A percentile compares a stretch with the other conserved stretches of the same genome.
phyloP scores from a whole-genome alignment of 208 protist genomes.

The Trichomonas tenax region DNA sequence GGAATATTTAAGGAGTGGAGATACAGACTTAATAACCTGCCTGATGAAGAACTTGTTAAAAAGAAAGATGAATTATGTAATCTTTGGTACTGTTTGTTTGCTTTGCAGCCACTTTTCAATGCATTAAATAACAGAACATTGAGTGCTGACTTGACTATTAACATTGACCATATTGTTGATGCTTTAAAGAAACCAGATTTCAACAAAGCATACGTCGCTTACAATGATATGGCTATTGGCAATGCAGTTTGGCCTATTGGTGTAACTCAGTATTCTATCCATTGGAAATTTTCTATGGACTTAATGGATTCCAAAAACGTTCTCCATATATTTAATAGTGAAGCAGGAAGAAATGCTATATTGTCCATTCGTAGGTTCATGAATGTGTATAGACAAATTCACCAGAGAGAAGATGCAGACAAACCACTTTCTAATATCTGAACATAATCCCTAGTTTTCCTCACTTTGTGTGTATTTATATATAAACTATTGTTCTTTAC shows the following conservation, averaged over 20 bases:
- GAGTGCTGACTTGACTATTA: neutral
- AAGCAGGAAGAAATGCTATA: neutral
- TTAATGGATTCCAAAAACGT: neutral
- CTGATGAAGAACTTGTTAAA: neutral
- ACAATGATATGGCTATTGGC: neutral
- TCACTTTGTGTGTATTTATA: neutral
- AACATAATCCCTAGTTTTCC: no score
- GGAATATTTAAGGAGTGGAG: neutral
- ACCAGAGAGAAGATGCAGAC: neutral
- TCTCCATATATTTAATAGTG: neutral
- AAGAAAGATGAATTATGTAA: neutral
- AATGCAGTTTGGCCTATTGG: neutral
- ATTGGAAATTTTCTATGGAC: neutral
- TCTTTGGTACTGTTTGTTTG: neutral
- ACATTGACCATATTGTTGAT: neutral
- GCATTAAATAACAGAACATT: neutral
- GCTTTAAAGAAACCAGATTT: neutral
- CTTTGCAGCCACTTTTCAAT: neutral
- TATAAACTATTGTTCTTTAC: no score
- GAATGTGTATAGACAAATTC: neutral
- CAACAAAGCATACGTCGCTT: neutral
- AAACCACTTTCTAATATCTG: neutral
- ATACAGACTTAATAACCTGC: neutral
- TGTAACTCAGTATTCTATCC: conserved; percentile 4
- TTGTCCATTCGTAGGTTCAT: neutral